Base-by-base conservation (phyloP, 73 alveolate species). In the Paramecium primaurelia region DNA sequence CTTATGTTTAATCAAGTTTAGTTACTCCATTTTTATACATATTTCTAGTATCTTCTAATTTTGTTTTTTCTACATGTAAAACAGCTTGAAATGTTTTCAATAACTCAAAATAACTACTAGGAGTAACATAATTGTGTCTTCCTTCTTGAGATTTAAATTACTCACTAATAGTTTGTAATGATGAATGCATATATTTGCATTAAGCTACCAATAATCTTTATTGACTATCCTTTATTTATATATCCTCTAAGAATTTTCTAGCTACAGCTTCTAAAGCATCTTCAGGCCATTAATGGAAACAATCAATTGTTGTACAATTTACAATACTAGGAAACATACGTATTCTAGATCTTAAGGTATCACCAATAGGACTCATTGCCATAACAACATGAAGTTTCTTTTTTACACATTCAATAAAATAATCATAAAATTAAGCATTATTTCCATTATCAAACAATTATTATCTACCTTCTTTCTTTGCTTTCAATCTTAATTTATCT, bases 91-190 rank as follows among this genome's bases (percentile, higher is more conserved):
- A 97, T 92, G 94, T 92, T 49, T 94, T 93, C 14, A 97, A 93
- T 22, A 97, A 91, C 86, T 97, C 99, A 54, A 97, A 91, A 93
- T 95, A 97, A 47, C 97, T 94, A 38, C 98, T 96, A 0, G 99
- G 99, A 58, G 99, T 97, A 47, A 97, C 97, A 92, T 97, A 97
- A 45, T 95, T 96, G 86, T 94, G 95, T 60, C 99, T 84, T 93
- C 98, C 95, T 58, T 96, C 96, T 86, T 97, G 97, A 30, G 93
- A 95, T 58, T 93, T 71, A 87, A 94, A 98, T 85, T 94, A 86
- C 20, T 90, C 86, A 6, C 98, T 93, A 26, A 94, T 93, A 45
- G 60, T 92, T 80, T 95, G 95, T 26, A 95, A 98, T 45, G 97
- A 83, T 92, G 96, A 92, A 95, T 98, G 99, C 71, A 98, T 86